Percentiles rank a stretch among this genome's conserved stretches.
Evolutionary conservation across 108 stramenopile genomes (phyloP).

Genomic region (Stephanodiscus minutulus): DNA sequence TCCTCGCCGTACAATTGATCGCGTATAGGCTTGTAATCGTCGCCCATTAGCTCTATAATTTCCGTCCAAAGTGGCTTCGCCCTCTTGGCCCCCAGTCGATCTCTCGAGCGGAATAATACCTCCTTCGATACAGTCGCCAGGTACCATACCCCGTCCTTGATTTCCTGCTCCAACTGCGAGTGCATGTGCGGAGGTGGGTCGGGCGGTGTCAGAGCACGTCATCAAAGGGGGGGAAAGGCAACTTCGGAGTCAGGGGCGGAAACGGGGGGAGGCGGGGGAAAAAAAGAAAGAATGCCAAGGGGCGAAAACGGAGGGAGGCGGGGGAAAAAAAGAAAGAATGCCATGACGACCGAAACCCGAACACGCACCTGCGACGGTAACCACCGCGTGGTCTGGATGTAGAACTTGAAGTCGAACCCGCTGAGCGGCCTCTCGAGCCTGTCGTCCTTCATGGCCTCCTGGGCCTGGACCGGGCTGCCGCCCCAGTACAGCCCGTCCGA

Average conservation of each 20-base stretch:
- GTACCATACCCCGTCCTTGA: conserved; percentile 64
- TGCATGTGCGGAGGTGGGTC: background rate
- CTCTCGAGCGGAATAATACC: conserved; percentile 70
- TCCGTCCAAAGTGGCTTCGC: conserved; percentile 90
- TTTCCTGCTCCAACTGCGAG: conserved; percentile 57
- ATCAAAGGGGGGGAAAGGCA: background rate
- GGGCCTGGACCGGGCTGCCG: conserved; percentile 79
- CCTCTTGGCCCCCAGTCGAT: conserved; percentile 75
- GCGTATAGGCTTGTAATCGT: conserved; percentile 60
- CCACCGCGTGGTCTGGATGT: conserved; percentile 80
- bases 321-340: conserved; percentile 1
- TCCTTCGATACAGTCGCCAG: conserved; percentile 60
- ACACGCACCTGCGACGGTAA: conserved; percentile 41
- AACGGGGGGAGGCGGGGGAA: background rate
- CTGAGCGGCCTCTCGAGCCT: conserved; percentile 55
- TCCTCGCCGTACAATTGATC: conserved; percentile 64
- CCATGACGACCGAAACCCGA: background rate
- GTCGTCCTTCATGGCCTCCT: conserved; percentile 69
- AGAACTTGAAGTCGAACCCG: conserved; percentile 91
- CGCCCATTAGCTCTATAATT: conserved; percentile 80
- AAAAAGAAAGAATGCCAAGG: background rate
- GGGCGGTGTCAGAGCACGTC: background rate
- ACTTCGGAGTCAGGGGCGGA: background rate
- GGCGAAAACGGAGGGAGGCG: background rate
- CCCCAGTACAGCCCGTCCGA: conserved; percentile 81